A percentile compares a stretch with the other conserved stretches of the same genome.
phyloP scores from a whole-genome alignment of 768 basidiomycete genomes.

The Panaeolus papilionaceus region DNA sequence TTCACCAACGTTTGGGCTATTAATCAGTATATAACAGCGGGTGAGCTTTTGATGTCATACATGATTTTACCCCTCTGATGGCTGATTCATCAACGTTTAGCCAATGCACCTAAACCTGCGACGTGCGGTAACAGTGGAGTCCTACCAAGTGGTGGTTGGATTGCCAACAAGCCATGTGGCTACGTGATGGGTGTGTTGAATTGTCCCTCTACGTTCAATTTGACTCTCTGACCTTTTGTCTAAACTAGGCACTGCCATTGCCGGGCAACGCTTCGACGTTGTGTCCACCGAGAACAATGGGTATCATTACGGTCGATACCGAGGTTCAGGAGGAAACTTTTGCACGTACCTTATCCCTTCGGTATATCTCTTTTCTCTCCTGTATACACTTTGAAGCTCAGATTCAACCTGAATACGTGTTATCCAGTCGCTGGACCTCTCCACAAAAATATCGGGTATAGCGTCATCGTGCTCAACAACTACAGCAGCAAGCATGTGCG shows the following conservation, averaged over 20 bases:
- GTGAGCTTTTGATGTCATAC: neutral
- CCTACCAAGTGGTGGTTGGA: conserved; percentile 33
- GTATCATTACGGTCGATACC: conserved; percentile 34
- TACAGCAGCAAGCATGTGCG: conserved; percentile 26
- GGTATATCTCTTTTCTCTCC: conserved; percentile 16
- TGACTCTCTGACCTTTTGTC: neutral
- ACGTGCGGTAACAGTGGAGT: conserved; percentile 31
- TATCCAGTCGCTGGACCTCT: neutral
- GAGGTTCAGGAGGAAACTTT: conserved; percentile 33
- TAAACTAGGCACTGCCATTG: conserved; percentile 22
- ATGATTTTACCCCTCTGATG: neutral
- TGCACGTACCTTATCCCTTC: conserved; percentile 32
- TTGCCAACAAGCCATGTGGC: conserved; percentile 34
- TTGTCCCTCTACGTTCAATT: neutral
- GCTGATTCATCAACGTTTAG: conserved; percentile 28
- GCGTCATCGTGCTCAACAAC: conserved; percentile 27
- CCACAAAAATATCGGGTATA: neutral
- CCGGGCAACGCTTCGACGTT: conserved; percentile 33
- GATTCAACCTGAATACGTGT: neutral
- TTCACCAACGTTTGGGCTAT: neutral
- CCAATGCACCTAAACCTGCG: conserved; percentile 31
- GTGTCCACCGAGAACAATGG: conserved; percentile 27
- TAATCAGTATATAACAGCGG: neutral
- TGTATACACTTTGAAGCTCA: neutral
- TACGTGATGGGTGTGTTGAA: conserved; percentile 31